A percentile compares a stretch with the other conserved stretches of the same genome.
Evolutionary conservation across 495 filamentous ascomycete species (phyloP).

Genomic region (Symbiotaphrina buchneri): DNA sequence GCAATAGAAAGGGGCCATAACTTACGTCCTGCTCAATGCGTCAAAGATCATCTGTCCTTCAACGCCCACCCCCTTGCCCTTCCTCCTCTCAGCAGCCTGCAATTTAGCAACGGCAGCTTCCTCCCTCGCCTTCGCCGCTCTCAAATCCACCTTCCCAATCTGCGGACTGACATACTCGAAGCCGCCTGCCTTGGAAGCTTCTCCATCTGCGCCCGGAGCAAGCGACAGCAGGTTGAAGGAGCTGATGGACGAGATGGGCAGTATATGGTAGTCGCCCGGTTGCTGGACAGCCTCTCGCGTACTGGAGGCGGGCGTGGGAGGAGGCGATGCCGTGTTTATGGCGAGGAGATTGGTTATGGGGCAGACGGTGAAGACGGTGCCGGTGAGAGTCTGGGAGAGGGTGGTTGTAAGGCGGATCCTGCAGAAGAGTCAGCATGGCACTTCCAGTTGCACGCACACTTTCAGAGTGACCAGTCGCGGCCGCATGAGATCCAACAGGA

Average conservation of each 20-base stretch:
- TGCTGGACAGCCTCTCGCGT: too few relatives aligned
- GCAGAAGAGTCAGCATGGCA: too few relatives aligned
- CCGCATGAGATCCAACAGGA: too few relatives aligned
- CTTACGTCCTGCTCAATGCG: conserved; percentile 5
- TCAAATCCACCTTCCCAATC: conserved; percentile 3
- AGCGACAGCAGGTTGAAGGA: conserved; percentile 4
- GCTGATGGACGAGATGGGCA: conserved; percentile 4
- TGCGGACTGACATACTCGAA: not conserved
- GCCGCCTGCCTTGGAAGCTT: not conserved
- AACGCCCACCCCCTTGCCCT: conserved; percentile 5
- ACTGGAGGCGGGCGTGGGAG: conserved; percentile 4
- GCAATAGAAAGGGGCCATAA: too few relatives aligned
- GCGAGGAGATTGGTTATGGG: conserved; percentile 6
- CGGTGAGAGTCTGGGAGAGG: conserved; percentile 3
- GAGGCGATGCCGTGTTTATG: conserved; percentile 5
- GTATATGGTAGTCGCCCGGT: conserved; percentile 6
- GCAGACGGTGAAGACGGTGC: conserved; percentile 5
- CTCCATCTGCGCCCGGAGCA: not conserved
- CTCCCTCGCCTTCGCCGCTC: conserved; percentile 5
- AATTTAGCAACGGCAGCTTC: conserved; percentile 4
- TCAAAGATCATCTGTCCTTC: conserved; percentile 7
- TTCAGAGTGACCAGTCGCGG: too few relatives aligned
- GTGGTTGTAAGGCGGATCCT: conserved; percentile 5
- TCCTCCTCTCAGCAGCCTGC: conserved; percentile 1
- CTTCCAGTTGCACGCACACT: too few relatives aligned